These are phyloP conservation scores for Trypanosoma platydactyli DNA, from an alignment of 208 protist genomes.

Conservation along the genomic window DNA sequence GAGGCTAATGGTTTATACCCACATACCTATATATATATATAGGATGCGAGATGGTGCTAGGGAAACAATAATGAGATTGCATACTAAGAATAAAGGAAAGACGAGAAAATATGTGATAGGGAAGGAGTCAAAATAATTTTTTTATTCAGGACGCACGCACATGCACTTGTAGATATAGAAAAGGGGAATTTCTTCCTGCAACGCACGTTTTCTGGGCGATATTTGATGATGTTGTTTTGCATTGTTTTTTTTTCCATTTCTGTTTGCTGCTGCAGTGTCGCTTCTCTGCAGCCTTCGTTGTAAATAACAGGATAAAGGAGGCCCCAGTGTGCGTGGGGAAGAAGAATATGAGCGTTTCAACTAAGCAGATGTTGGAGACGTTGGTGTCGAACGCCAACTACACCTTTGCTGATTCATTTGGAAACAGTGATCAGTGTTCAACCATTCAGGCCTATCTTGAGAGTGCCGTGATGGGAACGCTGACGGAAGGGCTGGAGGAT, in stretches of 20 bases:
- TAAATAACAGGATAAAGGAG: too few species aligned
- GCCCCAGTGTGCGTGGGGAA: too few species aligned
- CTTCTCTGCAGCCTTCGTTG: neutral
- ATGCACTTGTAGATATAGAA: neutral
- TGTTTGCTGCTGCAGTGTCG: neutral
- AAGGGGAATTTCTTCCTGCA: too few species aligned
- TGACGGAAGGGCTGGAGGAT: conserved; percentile 86
- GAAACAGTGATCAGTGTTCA: conserved; percentile 9
- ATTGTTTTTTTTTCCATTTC: neutral
- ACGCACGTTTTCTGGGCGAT: neutral
- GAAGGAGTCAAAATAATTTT: neutral
- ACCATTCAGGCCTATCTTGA: conserved; percentile 86
- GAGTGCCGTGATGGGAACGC: conserved; percentile 75
- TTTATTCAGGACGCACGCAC: neutral
- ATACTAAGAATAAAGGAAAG: neutral
- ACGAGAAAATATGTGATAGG: neutral
- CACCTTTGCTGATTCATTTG: neutral
- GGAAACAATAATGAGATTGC: conserved; percentile 3
- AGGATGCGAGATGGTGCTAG: too few species aligned
- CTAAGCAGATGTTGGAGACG: neutral
- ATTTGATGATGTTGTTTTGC: neutral
- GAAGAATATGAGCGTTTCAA: neutral
- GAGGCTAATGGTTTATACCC: too few species aligned
- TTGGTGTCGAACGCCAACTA: neutral
- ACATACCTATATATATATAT: too few species aligned